phyloP scores from a whole-genome alignment of 768 basidiomycete genomes.

The Kwoniella bestiolae region DNA sequence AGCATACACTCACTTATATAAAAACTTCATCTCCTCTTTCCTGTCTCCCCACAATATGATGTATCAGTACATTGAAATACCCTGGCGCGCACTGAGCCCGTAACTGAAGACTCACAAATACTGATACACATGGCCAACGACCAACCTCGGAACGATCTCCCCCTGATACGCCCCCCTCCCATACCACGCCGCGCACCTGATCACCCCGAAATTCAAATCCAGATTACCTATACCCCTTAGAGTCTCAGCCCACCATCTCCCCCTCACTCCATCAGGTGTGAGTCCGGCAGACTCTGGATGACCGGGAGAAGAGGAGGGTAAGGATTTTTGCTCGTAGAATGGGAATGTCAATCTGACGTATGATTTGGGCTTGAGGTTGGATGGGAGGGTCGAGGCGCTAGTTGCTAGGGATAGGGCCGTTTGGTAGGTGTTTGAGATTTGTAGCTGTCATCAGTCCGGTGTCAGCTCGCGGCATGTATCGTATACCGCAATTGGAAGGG shows the following conservation, averaged over 20 bases:
- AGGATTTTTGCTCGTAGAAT: constrained; percentile 55
- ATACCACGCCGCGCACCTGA: constrained; percentile 50
- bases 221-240: constrained; percentile 44
- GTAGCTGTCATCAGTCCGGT: constrained; percentile 34
- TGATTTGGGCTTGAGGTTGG: constrained; percentile 26
- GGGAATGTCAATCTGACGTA: constrained; percentile 53
- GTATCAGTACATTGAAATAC: not conserved
- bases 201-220: constrained; percentile 42
- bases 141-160: constrained; percentile 46
- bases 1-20: constrained; percentile 47
- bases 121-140: constrained; percentile 51
- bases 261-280: constrained; percentile 47
- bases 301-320: constrained; percentile 39
- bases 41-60: constrained; percentile 14
- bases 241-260: constrained; percentile 56
- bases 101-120: constrained; percentile 51
- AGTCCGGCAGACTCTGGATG: constrained; percentile 43
- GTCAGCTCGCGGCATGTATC: too few relatives aligned
- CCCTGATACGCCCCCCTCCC: constrained; percentile 49
- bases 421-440: constrained; percentile 52
- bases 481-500: too few relatives aligned
- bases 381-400: constrained; percentile 36
- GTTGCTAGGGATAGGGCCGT: constrained; percentile 44
- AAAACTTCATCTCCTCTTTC: constrained; percentile 56
- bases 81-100: too few relatives aligned